Conservation (phyloP, 2,329 filamentous ascomycete genomes). For the Eutypa lata region DNA sequence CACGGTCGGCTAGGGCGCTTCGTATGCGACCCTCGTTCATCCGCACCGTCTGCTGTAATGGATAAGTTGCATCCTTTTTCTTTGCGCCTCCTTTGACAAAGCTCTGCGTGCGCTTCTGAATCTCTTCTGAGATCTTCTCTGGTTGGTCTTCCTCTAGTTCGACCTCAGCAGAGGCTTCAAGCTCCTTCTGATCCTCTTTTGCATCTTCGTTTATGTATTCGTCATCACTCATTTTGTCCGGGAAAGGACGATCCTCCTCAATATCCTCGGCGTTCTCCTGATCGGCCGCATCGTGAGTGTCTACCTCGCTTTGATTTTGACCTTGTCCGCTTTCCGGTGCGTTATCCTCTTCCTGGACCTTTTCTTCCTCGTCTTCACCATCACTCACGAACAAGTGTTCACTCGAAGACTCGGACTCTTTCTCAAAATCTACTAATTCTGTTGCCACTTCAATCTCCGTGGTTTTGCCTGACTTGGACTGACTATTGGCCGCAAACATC, state of each 20-base stretch:
- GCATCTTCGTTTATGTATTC: constrained; percentile 53
- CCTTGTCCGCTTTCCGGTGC: constrained; percentile 17
- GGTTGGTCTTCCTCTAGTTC: constrained; percentile 18
- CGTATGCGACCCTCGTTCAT: constrained; percentile 23
- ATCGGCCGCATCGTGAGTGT: constrained; percentile 3
- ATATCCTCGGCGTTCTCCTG: constrained; percentile 19
- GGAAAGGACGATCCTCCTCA: constrained; percentile 9
- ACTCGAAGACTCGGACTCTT: constrained; percentile 22
- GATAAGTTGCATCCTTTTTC: constrained; percentile 57
- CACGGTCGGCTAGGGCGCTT: constrained; percentile 31
- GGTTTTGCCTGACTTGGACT: constrained; percentile 11
- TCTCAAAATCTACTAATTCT: constrained; percentile 9
- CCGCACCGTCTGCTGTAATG: constrained; percentile 47
- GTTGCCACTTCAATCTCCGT: constrained; percentile 10
- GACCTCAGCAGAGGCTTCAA: constrained; percentile 19
- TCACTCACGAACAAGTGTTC: constrained; percentile 28
- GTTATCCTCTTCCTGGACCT: constrained; percentile 18
- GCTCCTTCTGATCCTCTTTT: constrained; percentile 45
- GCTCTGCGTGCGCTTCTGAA: constrained; percentile 36
- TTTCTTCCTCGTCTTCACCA: constrained; percentile 21
- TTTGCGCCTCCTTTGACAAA: constrained; percentile 53
- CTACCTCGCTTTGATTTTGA: constrained; percentile 15
- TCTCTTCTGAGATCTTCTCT: constrained; percentile 31
- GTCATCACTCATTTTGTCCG: constrained; percentile 19
- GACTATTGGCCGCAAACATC: constrained; percentile 39